A percentile compares a stretch with the other conserved stretches of the same genome.
These are phyloP conservation scores for Claviceps sp. DNA, from an alignment of 2,329 filamentous ascomycete species.

Conservation along the genomic window DNA sequence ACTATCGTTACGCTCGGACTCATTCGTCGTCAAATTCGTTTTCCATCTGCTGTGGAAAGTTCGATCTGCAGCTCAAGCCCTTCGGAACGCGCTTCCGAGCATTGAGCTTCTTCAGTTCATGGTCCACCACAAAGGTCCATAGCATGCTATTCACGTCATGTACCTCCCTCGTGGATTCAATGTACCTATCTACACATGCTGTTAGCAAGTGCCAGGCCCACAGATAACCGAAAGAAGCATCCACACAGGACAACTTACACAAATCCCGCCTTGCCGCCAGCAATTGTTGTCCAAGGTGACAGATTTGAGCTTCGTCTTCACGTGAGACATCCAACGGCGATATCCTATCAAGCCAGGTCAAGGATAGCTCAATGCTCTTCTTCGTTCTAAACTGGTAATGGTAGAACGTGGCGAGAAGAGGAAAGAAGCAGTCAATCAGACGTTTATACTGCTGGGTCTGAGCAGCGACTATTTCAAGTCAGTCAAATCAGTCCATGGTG, in stretches of 20 bases:
- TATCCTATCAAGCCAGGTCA: conserved; percentile 23
- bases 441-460: conserved; percentile 13
- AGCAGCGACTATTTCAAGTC: conserved; percentile 6
- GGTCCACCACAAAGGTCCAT: conserved; percentile 22
- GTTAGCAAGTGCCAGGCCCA: background rate
- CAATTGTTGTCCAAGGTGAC: conserved; percentile 17
- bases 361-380: conserved; percentile 25
- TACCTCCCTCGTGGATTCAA: conserved; percentile 12
- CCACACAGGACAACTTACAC: conserved; percentile 16
- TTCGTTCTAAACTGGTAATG: conserved; percentile 28
- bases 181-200: conserved; percentile 13
- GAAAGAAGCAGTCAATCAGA: conserved; percentile 21
- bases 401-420: conserved; percentile 25
- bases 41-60: conserved; percentile 6
- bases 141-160: conserved; percentile 13
- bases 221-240: background rate
- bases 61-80: conserved; percentile 13
- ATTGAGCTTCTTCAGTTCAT: conserved; percentile 27
- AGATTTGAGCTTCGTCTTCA: conserved; percentile 16
- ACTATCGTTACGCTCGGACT: conserved; percentile 9
- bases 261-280: conserved; percentile 21
- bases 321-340: conserved; percentile 13
- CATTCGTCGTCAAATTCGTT: conserved; percentile 12
- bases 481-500: conserved; percentile 1
- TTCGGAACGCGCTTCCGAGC: conserved; percentile 19